Base-by-base conservation (phyloP, 139 green algal genomes). In the Nannochloris sp. region DNA sequence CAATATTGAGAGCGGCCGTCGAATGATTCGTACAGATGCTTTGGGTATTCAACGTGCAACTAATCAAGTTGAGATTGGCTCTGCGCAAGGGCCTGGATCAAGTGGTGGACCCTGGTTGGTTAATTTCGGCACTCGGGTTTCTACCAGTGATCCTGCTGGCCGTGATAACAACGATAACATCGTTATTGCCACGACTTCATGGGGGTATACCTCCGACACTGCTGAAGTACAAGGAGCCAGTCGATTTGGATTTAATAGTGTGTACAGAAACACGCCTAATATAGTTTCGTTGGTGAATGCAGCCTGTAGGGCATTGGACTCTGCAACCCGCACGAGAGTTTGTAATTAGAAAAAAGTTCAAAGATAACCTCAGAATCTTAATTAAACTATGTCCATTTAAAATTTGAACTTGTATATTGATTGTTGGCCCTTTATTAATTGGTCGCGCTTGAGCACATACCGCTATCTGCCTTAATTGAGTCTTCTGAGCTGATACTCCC, bases 21-120 rank as follows among this genome's bases (percentile, higher is more conserved):
- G 51, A 33, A 59, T 59, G 51, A 59, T 59, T 35, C 51, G 51
- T 35, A 59, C 51, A 23, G 51, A 59, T 59, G 9, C 51, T 33
- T 12, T 59, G 9, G 51, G 27, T 12, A 9, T 59, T 9, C 9
- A 39, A 35, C 9, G 9, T 39, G 12, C 9, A 9, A 19, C 9
- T 12, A 59, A 59, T 35, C 9, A 59, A 19, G 29, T 59, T 9
- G 12, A 25, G 9, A 39, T 35, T 12, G 51, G 51, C 9, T 59
- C 51, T 23, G 9, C 12, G 12, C 51, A 59, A 12, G 51, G 51
- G 12, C 10, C 9, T 23, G 51, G 51, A 9, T 59, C 51, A 12
- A 59, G 51, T 12, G 51, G 51, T 19, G 51, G 51, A 19, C 51
- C 51, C 27, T 59, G 27, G 27, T 39, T 59, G 27, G 51, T 59